A percentile compares a stretch with the other conserved stretches of the same genome.
Evolutionary conservation across 352 stramenopile genomes (phyloP).

Genomic region (Globisporangium spiculum): DNA sequence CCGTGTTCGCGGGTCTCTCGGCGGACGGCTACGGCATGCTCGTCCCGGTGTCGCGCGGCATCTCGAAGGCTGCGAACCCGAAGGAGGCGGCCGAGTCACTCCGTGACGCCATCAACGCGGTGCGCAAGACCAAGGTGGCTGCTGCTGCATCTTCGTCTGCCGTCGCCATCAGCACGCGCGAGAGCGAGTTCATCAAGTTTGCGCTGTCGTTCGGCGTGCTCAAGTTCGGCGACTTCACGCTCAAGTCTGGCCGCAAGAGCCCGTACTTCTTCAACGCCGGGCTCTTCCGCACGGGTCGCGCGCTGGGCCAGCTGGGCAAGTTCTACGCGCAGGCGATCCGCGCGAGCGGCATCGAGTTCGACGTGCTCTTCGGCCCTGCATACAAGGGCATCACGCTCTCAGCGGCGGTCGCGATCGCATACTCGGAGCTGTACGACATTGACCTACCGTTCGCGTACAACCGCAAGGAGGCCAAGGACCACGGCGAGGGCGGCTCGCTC

Average conservation of each 20-base stretch:
- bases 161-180: constrained; percentile 29
- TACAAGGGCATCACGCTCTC: constrained; percentile 99
- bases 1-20: constrained; percentile 72
- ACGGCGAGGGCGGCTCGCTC: constrained; percentile 96
- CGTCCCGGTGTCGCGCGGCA: constrained; percentile 96
- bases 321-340: constrained; percentile 96
- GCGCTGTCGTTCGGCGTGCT: constrained; percentile 94
- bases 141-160: constrained; percentile 8
- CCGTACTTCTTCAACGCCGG: constrained; percentile 99
- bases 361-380: constrained; percentile 98
- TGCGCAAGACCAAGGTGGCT: constrained; percentile 58
- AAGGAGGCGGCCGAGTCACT: constrained; percentile 88
- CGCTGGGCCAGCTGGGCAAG: constrained; percentile 90
- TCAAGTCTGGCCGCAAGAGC: constrained; percentile 97
- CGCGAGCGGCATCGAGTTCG: constrained; percentile 92
- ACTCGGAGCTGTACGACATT: constrained; percentile 88
- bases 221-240: constrained; percentile 97
- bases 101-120: constrained; percentile 93
- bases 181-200: constrained; percentile 97
- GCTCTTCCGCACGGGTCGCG: constrained; percentile 93
- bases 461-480: constrained; percentile 99
- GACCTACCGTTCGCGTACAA: constrained; percentile 98
- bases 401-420: constrained; percentile 92
- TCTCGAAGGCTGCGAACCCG: constrained; percentile 91
- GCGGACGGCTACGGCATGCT: constrained; percentile 91